A percentile compares a stretch with the other conserved stretches of the same genome.
Conservation (phyloP, 768 basidiomycete species). For the Suillus occidentalis region DNA sequence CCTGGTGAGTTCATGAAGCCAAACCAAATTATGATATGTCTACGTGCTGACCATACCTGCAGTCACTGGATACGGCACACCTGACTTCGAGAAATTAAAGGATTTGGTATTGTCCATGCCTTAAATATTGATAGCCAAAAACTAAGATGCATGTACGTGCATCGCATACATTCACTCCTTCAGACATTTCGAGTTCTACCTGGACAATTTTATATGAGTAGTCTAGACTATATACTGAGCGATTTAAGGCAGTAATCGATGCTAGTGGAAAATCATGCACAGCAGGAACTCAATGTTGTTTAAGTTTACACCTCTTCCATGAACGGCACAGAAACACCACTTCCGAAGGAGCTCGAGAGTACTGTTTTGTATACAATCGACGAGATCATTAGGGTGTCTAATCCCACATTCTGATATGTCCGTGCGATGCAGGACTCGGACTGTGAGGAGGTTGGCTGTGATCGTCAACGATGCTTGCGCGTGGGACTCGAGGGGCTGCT, state of each 20-base stretch:
- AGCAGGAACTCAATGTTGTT: not conserved
- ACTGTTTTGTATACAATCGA: not conserved
- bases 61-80: slow-evolving; percentile 61
- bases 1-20: slow-evolving; percentile 41
- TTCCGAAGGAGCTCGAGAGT: not conserved
- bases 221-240: not conserved
- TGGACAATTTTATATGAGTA: not conserved
- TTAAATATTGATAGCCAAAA: not conserved
- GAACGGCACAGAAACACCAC: slow-evolving; percentile 23
- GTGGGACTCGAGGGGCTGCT: not conserved
- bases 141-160: not conserved
- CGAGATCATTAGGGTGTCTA: not conserved
- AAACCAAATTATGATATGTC: slow-evolving; percentile 3
- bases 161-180: not conserved
- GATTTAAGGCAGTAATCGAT: not conserved
- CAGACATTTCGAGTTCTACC: no score
- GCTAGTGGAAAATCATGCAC: not conserved
- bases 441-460: not conserved
- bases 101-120: slow-evolving; percentile 29
- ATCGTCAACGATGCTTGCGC: not conserved
- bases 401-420: not conserved
- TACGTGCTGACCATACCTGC: slow-evolving; percentile 11
- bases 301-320: slow-evolving; percentile 73
- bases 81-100: slow-evolving; percentile 49
- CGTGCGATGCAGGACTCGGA: not conserved